Base-by-base conservation (phyloP, 169 alveolate species). In the Perkinsus olseni region DNA sequence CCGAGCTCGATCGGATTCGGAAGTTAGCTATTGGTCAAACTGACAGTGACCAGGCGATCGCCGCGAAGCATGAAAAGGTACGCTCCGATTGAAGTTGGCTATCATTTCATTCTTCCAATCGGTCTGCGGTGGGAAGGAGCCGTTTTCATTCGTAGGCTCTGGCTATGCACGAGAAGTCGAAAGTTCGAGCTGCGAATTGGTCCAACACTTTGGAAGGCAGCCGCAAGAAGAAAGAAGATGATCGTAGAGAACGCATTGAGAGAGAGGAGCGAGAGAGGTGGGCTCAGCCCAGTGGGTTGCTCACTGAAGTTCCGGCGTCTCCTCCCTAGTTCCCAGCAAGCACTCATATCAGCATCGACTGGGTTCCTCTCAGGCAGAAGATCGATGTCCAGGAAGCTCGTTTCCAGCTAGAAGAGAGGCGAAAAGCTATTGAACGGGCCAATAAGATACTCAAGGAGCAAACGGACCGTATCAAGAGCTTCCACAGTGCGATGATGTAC, bases 401-500 rank as follows among this genome's bases (percentile, higher is more conserved):
- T 6, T 39, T n/a, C n/a, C 93, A 91, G 50, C 50, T 91, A 28
- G 93, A 40, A 45, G 62, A 91, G 40, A 28, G 93, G 4, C 48
- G 74, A 0, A 91, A 62, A 91, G 62, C 62, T n/a, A 91, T 91
- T n/a, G 82, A 48, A 39, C 74, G 93, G 17, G 93, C 93, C 17
- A 91, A 91, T 39, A 21, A 62, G 31, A 28, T 91, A 0, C 74
- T 91, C 48, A 39, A 91, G 74, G 93, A 91, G 40, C 51, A 91
- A 38, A 38, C 48, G 36, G 93, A 91, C 39, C 74, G 93, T 0
- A 91, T 91, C 36, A 91, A 91, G 39, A 38, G 74, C 74, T 91
- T 91, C 93, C 93, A 91, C 39, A n/a, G 74, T 10, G 62, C 48
- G 28, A 91, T 91, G 93, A 48, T 39, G 93, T 40, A 91, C 74